Conservation (phyloP, 129 eudicot genomes). For the Sambucus nigra region DNA sequence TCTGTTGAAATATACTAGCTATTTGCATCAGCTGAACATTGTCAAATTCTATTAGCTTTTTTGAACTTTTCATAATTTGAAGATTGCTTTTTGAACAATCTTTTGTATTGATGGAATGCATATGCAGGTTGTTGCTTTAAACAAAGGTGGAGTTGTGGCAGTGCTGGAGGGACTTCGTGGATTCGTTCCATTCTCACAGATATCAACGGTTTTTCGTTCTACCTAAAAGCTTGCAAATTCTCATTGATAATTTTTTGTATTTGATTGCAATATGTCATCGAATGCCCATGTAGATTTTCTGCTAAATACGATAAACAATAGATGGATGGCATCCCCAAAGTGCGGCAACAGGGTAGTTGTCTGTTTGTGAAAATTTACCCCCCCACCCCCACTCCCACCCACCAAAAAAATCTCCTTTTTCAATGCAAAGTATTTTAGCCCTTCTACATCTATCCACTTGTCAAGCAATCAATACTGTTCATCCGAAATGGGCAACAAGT, state of each 20-base stretch:
- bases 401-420: too few species aligned
- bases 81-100: constrained; percentile 4
- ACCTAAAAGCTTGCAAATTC: not conserved
- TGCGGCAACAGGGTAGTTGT: too few species aligned
- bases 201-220: constrained; percentile 49
- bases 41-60: constrained; percentile 4
- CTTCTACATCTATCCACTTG: too few species aligned
- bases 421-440: too few species aligned
- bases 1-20: not conserved
- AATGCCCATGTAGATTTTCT: not conserved
- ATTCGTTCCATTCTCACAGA: constrained; percentile 85
- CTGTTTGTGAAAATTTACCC: too few species aligned
- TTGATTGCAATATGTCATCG: not conserved
- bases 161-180: constrained; percentile 89
- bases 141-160: constrained; percentile 94
- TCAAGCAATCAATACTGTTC: too few species aligned
- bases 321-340: too few species aligned
- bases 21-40: not conserved
- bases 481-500: too few species aligned
- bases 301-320: not conserved
- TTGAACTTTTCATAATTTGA: too few species aligned
- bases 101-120: not conserved
- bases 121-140: constrained; percentile 77
- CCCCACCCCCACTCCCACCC: too few species aligned
- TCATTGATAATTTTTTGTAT: not conserved